A percentile compares a stretch with the other conserved stretches of the same genome.
Conservation (phyloP, 1,139 yeast species). For the Ashbya aceris region DNA sequence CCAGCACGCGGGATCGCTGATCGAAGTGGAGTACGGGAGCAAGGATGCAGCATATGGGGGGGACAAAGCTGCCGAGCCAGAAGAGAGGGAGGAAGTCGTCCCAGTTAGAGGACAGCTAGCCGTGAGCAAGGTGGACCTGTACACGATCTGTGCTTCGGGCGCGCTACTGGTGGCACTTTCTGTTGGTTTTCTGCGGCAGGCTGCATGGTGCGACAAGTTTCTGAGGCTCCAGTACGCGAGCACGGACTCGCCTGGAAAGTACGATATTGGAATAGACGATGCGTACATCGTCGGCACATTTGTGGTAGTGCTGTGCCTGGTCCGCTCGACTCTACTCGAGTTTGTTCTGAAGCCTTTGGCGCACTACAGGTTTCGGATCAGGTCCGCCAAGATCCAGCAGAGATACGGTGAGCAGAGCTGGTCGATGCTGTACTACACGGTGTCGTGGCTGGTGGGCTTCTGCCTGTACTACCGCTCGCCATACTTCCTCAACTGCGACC, state of each 20-base stretch:
- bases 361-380: constrained; percentile 36
- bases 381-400: constrained; percentile 41
- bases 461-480: constrained; percentile 48
- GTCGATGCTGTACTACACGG: constrained; percentile 54
- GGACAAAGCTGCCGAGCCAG: too few relatives aligned
- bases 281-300: constrained; percentile 45
- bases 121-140: constrained; percentile 6
- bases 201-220: constrained; percentile 33
- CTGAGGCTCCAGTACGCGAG: constrained; percentile 39
- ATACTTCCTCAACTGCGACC: constrained; percentile 50
- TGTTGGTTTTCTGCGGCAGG: constrained; percentile 4
- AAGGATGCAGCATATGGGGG: too few relatives aligned
- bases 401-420: constrained; percentile 87
- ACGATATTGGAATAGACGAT: constrained; percentile 53
- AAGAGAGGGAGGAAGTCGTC: too few relatives aligned
- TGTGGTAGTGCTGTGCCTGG: constrained; percentile 47
- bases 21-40: too few relatives aligned
- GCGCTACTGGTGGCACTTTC: constrained; percentile 5
- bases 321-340: constrained; percentile 54
- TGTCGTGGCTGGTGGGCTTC: constrained; percentile 50
- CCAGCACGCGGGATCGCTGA: not conserved
- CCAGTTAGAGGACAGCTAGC: too few relatives aligned
- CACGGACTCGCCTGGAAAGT: constrained; percentile 29
- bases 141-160: constrained; percentile 6
- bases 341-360: constrained; percentile 54